Base-by-base conservation (phyloP, 768 basidiomycete genomes). In the Chlorophyllum brunneum region DNA sequence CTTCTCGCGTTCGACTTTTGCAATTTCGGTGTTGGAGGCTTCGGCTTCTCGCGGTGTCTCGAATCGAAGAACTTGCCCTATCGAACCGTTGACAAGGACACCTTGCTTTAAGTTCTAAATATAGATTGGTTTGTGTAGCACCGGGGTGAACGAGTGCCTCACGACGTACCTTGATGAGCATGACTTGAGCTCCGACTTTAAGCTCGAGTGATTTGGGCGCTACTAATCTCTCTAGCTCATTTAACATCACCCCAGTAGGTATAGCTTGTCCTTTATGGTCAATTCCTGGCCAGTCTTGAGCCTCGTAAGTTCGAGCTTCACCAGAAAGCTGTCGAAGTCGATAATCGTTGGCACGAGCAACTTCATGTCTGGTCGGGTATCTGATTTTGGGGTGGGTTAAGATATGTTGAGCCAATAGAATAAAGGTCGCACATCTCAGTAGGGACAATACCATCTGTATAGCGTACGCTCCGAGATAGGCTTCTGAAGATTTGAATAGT, bases 161-260 rank as follows among this genome's bases (percentile, higher is more conserved):
- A 9, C 16, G 16, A 41, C 41, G 6, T 53, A 82, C 86, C 74
- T 87, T 87, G 57, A 87, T 75, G 2, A 88, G 64, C 89, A 92
- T 92, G 3, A 95, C 93, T 63, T 95, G 93, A 2, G 91, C 88
- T 10, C 85, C 86, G 30, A 80, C 81, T 68, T 83, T 84, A 34
- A 82, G 61, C n/a, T 62, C 62, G 24, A 82, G 63, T 7, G 30
- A 41, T 45, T 68, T 68, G 4, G 73, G 77, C 10, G 77, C 84
- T 51, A 92, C 77, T 16, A 92, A 79, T n/a, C 77, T 72, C 24
- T 86, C 77, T 34, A 86, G 65, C 3, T 81, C 62, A 31, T 62
- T 68, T 37, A 66, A 63, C 69, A 78, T 78, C 33, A 70, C 63
- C n/a, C 69, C 64, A 2, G 42, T 16, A 29, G 68, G 56, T 7